These are phyloP conservation scores for Miscanthus lutarioriparius DNA, from an alignment of 176 grass and related monocot species.

Conservation along the genomic window DNA sequence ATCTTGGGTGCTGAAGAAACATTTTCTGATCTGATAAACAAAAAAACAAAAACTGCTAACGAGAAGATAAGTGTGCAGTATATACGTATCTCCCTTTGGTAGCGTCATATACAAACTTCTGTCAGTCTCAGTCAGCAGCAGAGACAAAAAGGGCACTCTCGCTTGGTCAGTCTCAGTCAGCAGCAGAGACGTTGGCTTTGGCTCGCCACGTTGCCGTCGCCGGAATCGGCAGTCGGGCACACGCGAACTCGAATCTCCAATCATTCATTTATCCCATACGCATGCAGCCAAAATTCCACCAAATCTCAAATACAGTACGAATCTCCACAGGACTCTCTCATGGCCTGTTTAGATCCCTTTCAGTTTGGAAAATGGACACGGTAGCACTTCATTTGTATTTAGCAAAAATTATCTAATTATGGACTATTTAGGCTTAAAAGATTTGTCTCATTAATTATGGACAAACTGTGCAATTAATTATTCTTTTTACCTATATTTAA, in stretches of 20 bases:
- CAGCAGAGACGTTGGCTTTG: background rate
- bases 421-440: no score
- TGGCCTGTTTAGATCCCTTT: no score
- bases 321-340: background rate
- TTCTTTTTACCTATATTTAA: no score
- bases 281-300: background rate
- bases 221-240: background rate
- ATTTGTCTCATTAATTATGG: no score
- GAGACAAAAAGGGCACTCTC: background rate
- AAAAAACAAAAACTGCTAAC: background rate
- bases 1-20: background rate
- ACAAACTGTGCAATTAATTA: no score
- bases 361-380: no score
- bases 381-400: no score
- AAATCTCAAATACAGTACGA: background rate
- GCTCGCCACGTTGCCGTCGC: constrained; percentile 1
- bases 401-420: no score
- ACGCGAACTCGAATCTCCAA: constrained; percentile 30
- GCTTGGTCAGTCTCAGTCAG: background rate
- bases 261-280: background rate
- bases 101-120: background rate
- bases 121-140: background rate
- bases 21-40: background rate
- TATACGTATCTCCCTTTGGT: background rate
- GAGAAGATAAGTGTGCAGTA: no score